Evolutionary conservation across 805 yeast genomes (phyloP), one percentile per base, ranked within the genome.

Genomic region (Candida nonsorbophila): DNA sequence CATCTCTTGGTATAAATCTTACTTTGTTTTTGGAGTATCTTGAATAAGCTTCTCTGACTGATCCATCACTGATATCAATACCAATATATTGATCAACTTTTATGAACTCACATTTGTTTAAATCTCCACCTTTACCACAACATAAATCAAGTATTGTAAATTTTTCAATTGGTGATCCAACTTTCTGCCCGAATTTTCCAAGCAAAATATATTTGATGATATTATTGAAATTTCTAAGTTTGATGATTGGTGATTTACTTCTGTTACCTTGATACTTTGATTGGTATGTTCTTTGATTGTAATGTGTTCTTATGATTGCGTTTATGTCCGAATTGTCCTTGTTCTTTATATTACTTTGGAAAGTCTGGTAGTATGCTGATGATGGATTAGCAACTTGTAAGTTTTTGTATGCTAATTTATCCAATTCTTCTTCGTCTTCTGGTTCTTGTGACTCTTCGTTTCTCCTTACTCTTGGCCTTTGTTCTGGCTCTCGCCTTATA

Each of bases 41-140:
- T 20, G 75, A 72, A 32, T 74, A 74, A 1, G 97, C 97, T 51
- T 92, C 96, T 29, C 71, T 66, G 29, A 92, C 78, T 5, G 95
- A 84, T 3, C 81, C 80, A 52, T 88, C 92, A 12, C 96, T 87
- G 24, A 92, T 79, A 56, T 92, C 99, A 16, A 92, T 69, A 2
- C 98, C 98, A 31, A 88, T 77, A 41, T 83, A 84, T 27, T 87
- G 88, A 14, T 74, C 69, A 3, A 85, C 72, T 13, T 73, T 63
- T 1, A 85, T 81, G 42, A 75, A 75, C 29, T 79, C 83, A 78
- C 95, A 90, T 53, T 92, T 92, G 44, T 82, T 76, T 46, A 92
- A 61, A 59, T 92, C 99, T 16, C 99, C 99, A 29, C 99, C 99
- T 53, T 92, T 94, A 9, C 99, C 99, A 57, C 97, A 88, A 10